phyloP scores from a whole-genome alignment of 2,329 filamentous ascomycete species.

The Sporothrix brasiliensis region DNA sequence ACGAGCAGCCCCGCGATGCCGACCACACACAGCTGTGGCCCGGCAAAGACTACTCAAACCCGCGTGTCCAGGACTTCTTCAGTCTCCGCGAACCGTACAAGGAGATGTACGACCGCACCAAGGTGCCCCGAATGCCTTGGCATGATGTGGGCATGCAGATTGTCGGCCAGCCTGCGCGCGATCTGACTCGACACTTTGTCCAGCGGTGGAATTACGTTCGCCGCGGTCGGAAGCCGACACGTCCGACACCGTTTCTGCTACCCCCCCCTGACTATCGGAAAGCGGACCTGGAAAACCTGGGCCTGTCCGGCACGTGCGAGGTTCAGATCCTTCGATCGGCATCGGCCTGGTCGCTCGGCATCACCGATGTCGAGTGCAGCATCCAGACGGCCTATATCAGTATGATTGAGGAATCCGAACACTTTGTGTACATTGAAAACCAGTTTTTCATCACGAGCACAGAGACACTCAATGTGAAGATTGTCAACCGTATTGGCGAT shows the following conservation, averaged over 20 bases:
- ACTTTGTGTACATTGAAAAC: slow-evolving; percentile 98
- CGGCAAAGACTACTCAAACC: slow-evolving; percentile 98
- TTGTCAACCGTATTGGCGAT: slow-evolving; percentile 92
- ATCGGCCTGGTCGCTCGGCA: slow-evolving; percentile 87
- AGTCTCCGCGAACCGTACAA: slow-evolving; percentile 91
- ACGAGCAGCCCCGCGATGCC: slow-evolving; percentile 77
- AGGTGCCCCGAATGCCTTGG: slow-evolving; percentile 94
- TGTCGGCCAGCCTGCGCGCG: slow-evolving; percentile 90
- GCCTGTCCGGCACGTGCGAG: slow-evolving; percentile 90
- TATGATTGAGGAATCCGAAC: slow-evolving; percentile 91
- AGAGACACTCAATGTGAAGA: slow-evolving; percentile 81
- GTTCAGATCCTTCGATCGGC: slow-evolving; percentile 94
- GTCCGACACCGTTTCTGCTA: slow-evolving; percentile 89
- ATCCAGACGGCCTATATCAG: slow-evolving; percentile 96
- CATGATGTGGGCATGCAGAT: slow-evolving; percentile 98
- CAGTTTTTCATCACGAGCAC: slow-evolving; percentile 97
- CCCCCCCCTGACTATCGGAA: slow-evolving; percentile 89
- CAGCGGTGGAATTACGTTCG: slow-evolving; percentile 98
- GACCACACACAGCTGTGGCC: slow-evolving; percentile 96
- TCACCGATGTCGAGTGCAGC: slow-evolving; percentile 84
- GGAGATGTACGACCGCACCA: slow-evolving; percentile 95
- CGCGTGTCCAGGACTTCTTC: slow-evolving; percentile 93
- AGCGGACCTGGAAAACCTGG: slow-evolving; percentile 82
- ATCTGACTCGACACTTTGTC: slow-evolving; percentile 93
- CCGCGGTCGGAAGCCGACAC: slow-evolving; percentile 86